phyloP scores from a whole-genome alignment of 2,329 filamentous ascomycete genomes.

The Paecilomyces dactylethromorphus region DNA sequence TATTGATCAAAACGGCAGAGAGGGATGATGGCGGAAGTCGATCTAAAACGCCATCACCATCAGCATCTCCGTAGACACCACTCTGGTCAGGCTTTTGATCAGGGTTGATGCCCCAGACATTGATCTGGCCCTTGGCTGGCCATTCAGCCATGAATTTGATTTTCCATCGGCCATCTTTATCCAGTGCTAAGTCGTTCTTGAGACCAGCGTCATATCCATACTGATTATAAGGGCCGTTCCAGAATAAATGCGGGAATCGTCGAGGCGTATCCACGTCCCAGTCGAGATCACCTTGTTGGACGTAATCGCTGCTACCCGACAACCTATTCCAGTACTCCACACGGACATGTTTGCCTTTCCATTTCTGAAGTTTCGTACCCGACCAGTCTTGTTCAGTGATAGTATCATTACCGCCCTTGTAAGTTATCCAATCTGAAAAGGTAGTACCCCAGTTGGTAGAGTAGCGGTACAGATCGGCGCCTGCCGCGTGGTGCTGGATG shows the following conservation, averaged over 20 bases:
- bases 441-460: slow-evolving; percentile 55
- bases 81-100: slow-evolving; percentile 57
- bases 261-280: slow-evolving; percentile 35
- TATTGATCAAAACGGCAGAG: slow-evolving; percentile 51
- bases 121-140: slow-evolving; percentile 56
- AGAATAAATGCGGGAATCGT: slow-evolving; percentile 56
- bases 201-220: slow-evolving; percentile 59
- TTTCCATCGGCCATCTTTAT: slow-evolving; percentile 48
- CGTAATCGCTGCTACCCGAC: slow-evolving; percentile 53
- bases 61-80: slow-evolving; percentile 55
- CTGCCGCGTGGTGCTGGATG: slow-evolving; percentile 54
- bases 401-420: slow-evolving; percentile 46
- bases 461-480: slow-evolving; percentile 58
- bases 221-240: slow-evolving; percentile 57
- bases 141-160: slow-evolving; percentile 59
- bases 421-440: slow-evolving; percentile 54
- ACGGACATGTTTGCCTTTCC: slow-evolving; percentile 56
- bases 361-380: slow-evolving; percentile 52
- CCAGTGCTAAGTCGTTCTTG: slow-evolving; percentile 46
- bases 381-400: slow-evolving; percentile 48
- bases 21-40: slow-evolving; percentile 56
- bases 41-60: slow-evolving; percentile 55
- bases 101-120: slow-evolving; percentile 61
- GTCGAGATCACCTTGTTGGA: slow-evolving; percentile 53
- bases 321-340: slow-evolving; percentile 58